phyloP scores from a whole-genome alignment of 768 basidiomycete genomes.

The Leccinum sublutescens region DNA sequence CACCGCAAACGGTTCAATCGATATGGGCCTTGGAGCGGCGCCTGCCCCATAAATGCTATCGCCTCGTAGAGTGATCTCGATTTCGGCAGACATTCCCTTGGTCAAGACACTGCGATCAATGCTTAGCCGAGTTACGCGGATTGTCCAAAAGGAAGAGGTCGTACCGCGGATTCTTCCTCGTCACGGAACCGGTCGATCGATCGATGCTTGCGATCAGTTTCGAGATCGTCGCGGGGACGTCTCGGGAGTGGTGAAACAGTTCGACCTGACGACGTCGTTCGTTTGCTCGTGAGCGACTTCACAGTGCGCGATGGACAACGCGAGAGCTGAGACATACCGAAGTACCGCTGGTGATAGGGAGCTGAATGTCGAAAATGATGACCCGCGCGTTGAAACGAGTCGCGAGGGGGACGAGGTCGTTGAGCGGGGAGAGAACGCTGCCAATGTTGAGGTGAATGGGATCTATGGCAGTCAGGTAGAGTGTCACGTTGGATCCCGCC shows the following conservation, averaged over 20 bases:
- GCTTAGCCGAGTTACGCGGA: conserved; percentile 7
- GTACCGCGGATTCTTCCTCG: conserved; percentile 81
- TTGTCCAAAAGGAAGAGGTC: neutral
- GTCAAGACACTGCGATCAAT: conserved; percentile 63
- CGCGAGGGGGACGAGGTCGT: conserved; percentile 71
- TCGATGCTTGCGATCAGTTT: conserved; percentile 81
- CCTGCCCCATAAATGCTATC: conserved; percentile 48
- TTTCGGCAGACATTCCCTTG: conserved; percentile 82
- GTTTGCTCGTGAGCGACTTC: neutral
- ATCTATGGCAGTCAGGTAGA: conserved; percentile 83
- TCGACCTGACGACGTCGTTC: conserved; percentile 58
- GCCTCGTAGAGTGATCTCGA: conserved; percentile 74
- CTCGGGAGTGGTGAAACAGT: conserved; percentile 90
- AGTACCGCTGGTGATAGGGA: conserved; percentile 85
- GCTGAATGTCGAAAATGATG: conserved; percentile 89
- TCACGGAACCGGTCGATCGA: conserved; percentile 66
- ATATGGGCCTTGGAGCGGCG: conserved; percentile 56
- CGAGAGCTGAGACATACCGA: conserved; percentile 49
- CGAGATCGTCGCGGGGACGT: conserved; percentile 85
- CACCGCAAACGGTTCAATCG: conserved; percentile 78
- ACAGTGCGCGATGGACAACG: neutral
- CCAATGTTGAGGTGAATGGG: conserved; percentile 85
- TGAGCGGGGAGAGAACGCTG: conserved; percentile 79
- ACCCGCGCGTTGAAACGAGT: conserved; percentile 81
- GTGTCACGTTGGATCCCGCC: conserved; percentile 85